Base-by-base conservation (phyloP, 805 yeast species). In the Saccharomyces kudriavzevii region DNA sequence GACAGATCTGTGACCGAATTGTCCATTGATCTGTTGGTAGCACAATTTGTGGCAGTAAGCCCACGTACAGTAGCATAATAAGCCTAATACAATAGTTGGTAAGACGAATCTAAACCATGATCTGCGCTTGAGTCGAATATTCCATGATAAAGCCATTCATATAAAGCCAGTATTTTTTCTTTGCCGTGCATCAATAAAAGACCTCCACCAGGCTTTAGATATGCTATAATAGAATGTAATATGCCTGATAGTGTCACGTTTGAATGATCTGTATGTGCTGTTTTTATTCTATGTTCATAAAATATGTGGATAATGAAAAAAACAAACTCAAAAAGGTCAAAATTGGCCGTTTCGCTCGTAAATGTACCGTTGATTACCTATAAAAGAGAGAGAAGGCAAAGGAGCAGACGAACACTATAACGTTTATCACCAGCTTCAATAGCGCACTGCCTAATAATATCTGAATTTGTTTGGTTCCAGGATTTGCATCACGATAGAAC, bases 1-100 rank as follows among this genome's bases (percentile, higher is more conserved):
- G 2, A 58, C 52, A 3, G 65, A 55, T 43, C 53, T 49, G 4
- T 54, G 54, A 20, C 54, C 48, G 9, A 56, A 52, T 5, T 48
- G 45, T 27, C 51, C 46, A 50, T 60, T 56, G 2, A 67, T 26
- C 40, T 62, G 60, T 29, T 56, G 53, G 28, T 78, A 76, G 27
- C 82, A 78, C 35, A 80, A 68, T 4, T 72, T 60, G 60, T 77
- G 80, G 51, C 74, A 69, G 47, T 69, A 68, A 0, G 72, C 78
- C 71, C 75, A 81, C 46, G 74, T 68, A 22, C 70, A 61, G 57
- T 79, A 80, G 11, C 74, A 76, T 24, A 71, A 49, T 2, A 70
- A 54, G 2, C 67, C 57, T 2, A 72, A 27, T 1, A 73, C 60
- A 1, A 55, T 58, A 2, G 63, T 13, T 1, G 78, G 78, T 11